phyloP scores from a whole-genome alignment of 371 early-diverging fungal species.

The Apophysomyces elegans region DNA sequence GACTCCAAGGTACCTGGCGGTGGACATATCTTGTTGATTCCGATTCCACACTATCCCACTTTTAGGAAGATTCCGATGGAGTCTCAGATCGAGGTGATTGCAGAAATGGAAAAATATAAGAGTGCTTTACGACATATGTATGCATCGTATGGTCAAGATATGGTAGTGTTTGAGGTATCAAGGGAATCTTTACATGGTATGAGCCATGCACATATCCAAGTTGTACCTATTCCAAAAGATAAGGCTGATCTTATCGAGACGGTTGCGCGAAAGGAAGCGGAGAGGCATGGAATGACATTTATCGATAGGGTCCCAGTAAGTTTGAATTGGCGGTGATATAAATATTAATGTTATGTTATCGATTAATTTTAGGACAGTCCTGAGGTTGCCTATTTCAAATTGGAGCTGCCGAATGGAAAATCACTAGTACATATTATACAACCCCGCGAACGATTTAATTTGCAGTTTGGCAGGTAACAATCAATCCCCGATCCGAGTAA shows the following conservation, averaged over 20 bases:
- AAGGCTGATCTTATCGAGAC: conserved; percentile 38
- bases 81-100: conserved; percentile 39
- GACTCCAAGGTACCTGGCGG: conserved; percentile 56
- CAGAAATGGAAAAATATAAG: conserved; percentile 69
- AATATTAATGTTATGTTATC: not conserved
- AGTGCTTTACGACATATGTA: conserved; percentile 50
- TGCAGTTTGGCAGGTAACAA: conserved; percentile 72
- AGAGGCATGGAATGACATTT: conserved; percentile 35
- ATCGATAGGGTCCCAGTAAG: conserved; percentile 52
- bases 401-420: conserved; percentile 66
- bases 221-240: conserved; percentile 53
- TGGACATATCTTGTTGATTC: conserved; percentile 77
- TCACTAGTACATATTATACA: conserved; percentile 50
- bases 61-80: conserved; percentile 52
- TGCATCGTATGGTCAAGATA: conserved; percentile 52
- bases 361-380: conserved; percentile 29
- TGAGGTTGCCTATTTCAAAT: conserved; percentile 58
- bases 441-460: conserved; percentile 57
- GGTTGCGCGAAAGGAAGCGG: conserved; percentile 41
- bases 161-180: conserved; percentile 76
- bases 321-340: conserved; percentile 8
- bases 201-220: conserved; percentile 72
- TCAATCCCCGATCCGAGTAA: not conserved
- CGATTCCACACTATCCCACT: conserved; percentile 71
- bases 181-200: conserved; percentile 46